Base-by-base conservation (phyloP, 306 rosid genomes). In the Acacia confusa region DNA sequence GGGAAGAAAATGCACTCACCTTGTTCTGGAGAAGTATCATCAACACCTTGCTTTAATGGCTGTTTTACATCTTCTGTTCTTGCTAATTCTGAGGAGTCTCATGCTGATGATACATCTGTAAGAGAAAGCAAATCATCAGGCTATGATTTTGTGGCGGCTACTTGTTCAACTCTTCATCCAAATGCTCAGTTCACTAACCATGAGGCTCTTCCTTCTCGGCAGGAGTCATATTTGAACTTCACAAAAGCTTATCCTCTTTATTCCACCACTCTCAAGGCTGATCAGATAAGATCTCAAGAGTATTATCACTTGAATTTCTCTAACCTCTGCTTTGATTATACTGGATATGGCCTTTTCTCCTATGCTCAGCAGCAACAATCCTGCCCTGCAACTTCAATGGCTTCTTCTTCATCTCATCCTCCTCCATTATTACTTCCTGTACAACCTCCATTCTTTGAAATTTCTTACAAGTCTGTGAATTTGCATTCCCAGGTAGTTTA, bases 271-370 rank as follows among this genome's bases (percentile, higher is more conserved):
- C 81, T 57, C 3, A 80, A 75, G 70, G 83, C 89, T 11, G 97
- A 95, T 61, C 80, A 25, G 80, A 82, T 91, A 55, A 88, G 97
- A 82, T 86, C 83, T 38, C 82, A 83, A 19, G 92, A 92, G 27
- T 95, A 95, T 82, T 67, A 75, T 48, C 95, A 95, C 84, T 87
- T 92, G 70, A 83, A 84, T 48, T 70, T 74, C 89, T 86, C 89
- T 81, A 95, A 86, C 74, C 81, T 76, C n/a, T 87, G 97, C 78
- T 89, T 95, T 24, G 98, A 95, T 83, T 92, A 95, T 72, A 75
- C 83, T 11, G 98, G 97, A 1, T 83, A 74, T 76, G 92, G 98
- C 71, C 97, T 95, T 76, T 95, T 95, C 88, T 95, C 98, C 25
- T 86, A 79, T 32, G 69, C 85, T 76, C 94, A 89, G 76, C 83